Evolutionary conservation across 768 basidiomycete species (phyloP).

Genomic region (Lanmaoa rubissima): DNA sequence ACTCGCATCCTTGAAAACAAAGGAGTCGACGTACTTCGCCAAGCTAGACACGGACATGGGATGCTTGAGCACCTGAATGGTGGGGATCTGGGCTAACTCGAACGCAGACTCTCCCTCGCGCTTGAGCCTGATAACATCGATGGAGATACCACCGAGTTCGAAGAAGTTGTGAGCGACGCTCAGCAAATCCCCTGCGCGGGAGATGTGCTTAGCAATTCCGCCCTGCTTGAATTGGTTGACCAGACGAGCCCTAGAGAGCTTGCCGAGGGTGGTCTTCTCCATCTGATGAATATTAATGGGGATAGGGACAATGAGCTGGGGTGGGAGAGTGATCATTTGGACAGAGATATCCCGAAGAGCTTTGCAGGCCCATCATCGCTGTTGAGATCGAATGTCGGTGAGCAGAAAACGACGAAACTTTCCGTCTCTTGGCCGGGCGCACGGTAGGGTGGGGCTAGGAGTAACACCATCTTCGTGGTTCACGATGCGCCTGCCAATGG

Average conservation of each 20-base stretch:
- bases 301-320: background rate
- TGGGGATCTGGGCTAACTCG: too few relatives aligned
- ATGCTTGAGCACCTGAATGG: too few relatives aligned
- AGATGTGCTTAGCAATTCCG: conserved; percentile 12
- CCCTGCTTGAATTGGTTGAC: conserved; percentile 37
- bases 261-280: conserved; percentile 45
- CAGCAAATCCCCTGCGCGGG: too few relatives aligned
- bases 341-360: conserved; percentile 27
- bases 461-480: conserved; percentile 29
- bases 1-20: too few relatives aligned
- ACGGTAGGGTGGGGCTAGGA: conserved; percentile 34
- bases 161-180: too few relatives aligned
- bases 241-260: conserved; percentile 42
- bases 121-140: too few relatives aligned
- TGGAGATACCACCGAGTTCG: too few relatives aligned
- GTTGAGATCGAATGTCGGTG: conserved; percentile 21
- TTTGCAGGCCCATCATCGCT: conserved; percentile 24
- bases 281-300: conserved; percentile 35
- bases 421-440: conserved; percentile 37
- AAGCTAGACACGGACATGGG: too few relatives aligned
- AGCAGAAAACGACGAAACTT: conserved; percentile 41
- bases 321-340: conserved; percentile 23
- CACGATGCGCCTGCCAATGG: conserved; percentile 34
- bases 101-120: too few relatives aligned
- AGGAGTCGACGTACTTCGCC: too few relatives aligned